Evolutionary conservation across 2,329 filamentous ascomycete species (phyloP).

Genomic region (Penicillium sp.): DNA sequence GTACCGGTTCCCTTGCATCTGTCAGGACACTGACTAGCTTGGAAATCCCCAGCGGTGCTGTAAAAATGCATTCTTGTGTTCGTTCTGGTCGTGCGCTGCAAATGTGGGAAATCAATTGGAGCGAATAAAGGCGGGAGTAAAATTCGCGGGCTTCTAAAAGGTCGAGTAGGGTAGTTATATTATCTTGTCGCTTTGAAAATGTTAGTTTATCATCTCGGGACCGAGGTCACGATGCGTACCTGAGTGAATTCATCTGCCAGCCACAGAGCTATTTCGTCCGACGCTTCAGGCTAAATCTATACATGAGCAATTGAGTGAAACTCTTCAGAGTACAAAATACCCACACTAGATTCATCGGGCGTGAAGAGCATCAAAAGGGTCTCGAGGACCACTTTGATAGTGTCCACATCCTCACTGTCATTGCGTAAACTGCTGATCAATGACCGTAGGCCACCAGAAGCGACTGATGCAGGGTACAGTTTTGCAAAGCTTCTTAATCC

Average conservation of each 20-base stretch:
- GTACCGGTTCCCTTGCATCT: conserved; percentile 79
- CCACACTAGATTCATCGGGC: conserved; percentile 60
- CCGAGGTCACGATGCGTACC: conserved; percentile 44
- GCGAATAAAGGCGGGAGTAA: conserved; percentile 83
- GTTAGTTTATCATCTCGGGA: conserved; percentile 45
- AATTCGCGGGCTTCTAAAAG: conserved; percentile 86
- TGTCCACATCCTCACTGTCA: conserved; percentile 93
- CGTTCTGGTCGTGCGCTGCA: conserved; percentile 80
- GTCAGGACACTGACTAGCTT: conserved; percentile 80
- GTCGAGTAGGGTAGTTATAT: conserved; percentile 84
- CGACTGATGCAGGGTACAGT: conserved; percentile 91
- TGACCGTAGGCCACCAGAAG: conserved; percentile 84
- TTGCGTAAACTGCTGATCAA: conserved; percentile 81
- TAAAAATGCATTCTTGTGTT: conserved; percentile 91
- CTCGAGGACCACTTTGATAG: conserved; percentile 90
- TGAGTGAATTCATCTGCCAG: conserved; percentile 97
- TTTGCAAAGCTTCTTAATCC: conserved; percentile 95
- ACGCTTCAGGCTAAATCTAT: conserved; percentile 71
- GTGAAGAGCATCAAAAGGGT: conserved; percentile 91
- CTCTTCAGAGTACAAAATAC: conserved; percentile 28
- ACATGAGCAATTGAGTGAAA: conserved; percentile 21
- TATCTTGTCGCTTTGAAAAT: conserved; percentile 74
- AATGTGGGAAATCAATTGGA: conserved; percentile 86
- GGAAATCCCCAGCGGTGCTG: conserved; percentile 82
- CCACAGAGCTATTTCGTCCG: conserved; percentile 94